phyloP scores from a whole-genome alignment of 208 protist species.

The Leishmania guyanensis region DNA sequence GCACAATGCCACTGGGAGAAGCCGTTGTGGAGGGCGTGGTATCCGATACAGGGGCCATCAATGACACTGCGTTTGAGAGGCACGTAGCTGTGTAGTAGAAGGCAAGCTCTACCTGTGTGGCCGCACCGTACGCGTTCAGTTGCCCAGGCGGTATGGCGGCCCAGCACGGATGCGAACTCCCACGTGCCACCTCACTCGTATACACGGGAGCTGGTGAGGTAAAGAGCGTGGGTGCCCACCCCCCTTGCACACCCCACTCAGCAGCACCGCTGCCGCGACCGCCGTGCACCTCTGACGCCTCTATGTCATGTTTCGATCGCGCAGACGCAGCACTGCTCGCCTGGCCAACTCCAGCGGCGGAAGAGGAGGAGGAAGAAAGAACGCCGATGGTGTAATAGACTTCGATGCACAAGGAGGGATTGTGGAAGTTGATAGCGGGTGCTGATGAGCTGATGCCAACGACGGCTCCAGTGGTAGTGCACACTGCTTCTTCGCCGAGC shows the following conservation, averaged over 20 bases:
- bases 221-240: not conserved
- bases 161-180: constrained; percentile 31
- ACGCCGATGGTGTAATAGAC: constrained; percentile 8
- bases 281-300: not conserved
- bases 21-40: not conserved
- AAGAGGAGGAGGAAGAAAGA: not conserved
- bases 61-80: constrained; percentile 6
- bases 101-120: constrained; percentile 11
- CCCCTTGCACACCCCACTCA: not conserved
- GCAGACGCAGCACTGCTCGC: not conserved
- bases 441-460: not conserved
- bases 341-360: not conserved
- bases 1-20: not conserved
- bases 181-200: constrained; percentile 26
- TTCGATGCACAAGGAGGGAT: constrained; percentile 17
- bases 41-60: not conserved
- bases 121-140: not conserved
- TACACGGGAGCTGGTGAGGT: constrained; percentile 11
- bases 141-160: constrained; percentile 10
- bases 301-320: not conserved
- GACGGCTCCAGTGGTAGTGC: not conserved
- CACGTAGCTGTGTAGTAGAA: constrained; percentile 28
- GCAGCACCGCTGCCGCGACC: not conserved
- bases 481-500: not conserved
- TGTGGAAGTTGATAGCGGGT: constrained; percentile 14